Base-by-base conservation (phyloP, 2,329 filamentous ascomycete species). In the Aspergillus novofumigatus region DNA sequence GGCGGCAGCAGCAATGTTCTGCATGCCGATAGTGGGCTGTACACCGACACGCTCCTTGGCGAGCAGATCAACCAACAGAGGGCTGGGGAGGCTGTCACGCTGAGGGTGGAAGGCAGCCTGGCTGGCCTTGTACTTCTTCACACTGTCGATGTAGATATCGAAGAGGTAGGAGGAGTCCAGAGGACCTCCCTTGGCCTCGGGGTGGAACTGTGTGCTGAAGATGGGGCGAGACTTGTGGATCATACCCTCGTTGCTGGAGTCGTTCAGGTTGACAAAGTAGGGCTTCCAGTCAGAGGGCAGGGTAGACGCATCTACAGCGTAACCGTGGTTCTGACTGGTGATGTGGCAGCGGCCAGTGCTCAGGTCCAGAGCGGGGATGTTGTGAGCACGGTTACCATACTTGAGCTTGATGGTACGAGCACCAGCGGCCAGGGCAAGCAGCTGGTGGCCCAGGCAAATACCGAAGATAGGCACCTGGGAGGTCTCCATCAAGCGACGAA, bases 131-230 rank as follows among this genome's bases (percentile, higher is more conserved):
- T 93, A 96, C 72, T 89, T 85, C 74, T 86, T 83, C 38, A 97
- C 92, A 69, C 89, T 93, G 74, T 96, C 86, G 49, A 97, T 80
- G 79, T 97, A 99, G 80, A 91, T 91, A 78, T 99, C 94, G 71
- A 99, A 99, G 59, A 99, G 83, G 78, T 96, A 97, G 2, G 91
- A 87, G 62, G 91, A 95, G 81, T 99, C 94, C 78, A 96, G 89
- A 54, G 94, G 94, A 54, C 94, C 94, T 59, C 94, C 94, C 83
- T 96, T 96, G 66, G 94, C 94, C 79, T 99, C 94, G 17, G 94
- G 94, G 74, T 99, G 94, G 86, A 99, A 99, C 78, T 99, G 94
- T 25, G 92, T 96, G 62, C 90, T 93, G 84, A 99, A 97, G 74
- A 99, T 99, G 61, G 94, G 94, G 38, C 93, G 90, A 57, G 90